Base-by-base conservation (phyloP, 2,329 filamentous ascomycete species). In the Sarocladiaceae sp. region DNA sequence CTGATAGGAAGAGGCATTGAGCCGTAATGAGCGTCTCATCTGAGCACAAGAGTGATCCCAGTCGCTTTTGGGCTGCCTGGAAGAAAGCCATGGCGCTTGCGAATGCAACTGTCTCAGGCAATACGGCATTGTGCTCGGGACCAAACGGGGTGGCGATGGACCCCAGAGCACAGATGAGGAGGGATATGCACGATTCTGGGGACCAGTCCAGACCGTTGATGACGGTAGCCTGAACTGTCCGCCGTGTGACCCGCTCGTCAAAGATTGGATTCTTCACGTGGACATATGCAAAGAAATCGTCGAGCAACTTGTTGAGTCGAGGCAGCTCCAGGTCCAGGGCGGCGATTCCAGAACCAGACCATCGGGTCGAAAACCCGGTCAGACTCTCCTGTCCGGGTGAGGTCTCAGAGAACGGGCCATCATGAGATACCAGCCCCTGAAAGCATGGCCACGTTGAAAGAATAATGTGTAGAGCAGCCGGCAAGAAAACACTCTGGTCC, bases 261-360 rank as follows among this genome's bases (percentile, higher is more conserved):
- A 80, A 59, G 2, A 79, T 73, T 0, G 77, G 77, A 49, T 80
- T 80, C 44, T 75, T 76, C 60, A 73, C 72, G 57, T 79, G 76
- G 2, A 77, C 72, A 37, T 74, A 65, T 8, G 64, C 59, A 50
- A 79, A 74, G 55, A 80, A 80, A 26, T 62, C 73, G 49, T 75
- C 69, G 1, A 78, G 60, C 2, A 77, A 63, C 3, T 60, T 57
- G 22, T 75, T 71, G 18, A 71, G 61, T 17, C 22, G 36, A 15
- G 15, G 20, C 4, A 37, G 25, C n/a, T 2, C 65, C 61, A 11
- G 20, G 11, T 52, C 50, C 23, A 50, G 46, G 20, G 29, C n/a
- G 29, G 18, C 36, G 18, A 39, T 10, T 8, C 36, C 36, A 8
- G 36, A 39, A 20, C 12, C 18, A 18, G 36, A 39, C 8, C 11